Percentiles rank a stretch among this genome's conserved stretches.
These are phyloP conservation scores for Stramenopiles sp. DNA, from an alignment of 352 stramenopile species.

Conservation along the genomic window DNA sequence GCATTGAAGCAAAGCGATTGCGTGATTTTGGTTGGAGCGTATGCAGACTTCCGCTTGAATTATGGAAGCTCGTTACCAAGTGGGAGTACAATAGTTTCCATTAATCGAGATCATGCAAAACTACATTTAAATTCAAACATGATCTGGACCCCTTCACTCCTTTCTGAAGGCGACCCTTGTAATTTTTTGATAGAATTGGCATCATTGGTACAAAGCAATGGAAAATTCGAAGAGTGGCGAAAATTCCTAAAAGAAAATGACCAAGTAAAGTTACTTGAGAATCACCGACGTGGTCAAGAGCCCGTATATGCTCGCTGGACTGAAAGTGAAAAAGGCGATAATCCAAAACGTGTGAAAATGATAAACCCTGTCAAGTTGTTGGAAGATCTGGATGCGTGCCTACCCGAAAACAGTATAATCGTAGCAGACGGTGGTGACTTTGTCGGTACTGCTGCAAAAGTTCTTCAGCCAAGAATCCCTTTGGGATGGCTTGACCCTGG, in stretches of 20 bases:
- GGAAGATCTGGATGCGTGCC: constrained; percentile 22
- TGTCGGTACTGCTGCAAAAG: constrained; percentile 21
- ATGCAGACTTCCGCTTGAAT: constrained; percentile 21
- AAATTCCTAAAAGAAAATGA: no score
- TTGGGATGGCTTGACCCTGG: constrained; percentile 10
- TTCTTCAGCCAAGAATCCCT: constrained; percentile 17
- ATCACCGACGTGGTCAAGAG: no score
- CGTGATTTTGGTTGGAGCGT: constrained; percentile 15
- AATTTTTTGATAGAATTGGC: constrained; percentile 16
- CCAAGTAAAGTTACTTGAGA: no score
- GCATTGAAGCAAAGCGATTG: not conserved
- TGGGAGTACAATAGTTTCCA: constrained; percentile 17
- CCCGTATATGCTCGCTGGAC: no score
- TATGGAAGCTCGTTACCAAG: constrained; percentile 19
- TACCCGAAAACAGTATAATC: constrained; percentile 22
- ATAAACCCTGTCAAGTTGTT: no score
- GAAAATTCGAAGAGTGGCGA: no score
- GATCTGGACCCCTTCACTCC: constrained; percentile 21
- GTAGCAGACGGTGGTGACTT: constrained; percentile 24
- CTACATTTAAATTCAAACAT: constrained; percentile 20
- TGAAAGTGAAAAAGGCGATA: no score
- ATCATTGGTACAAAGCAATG: no score
- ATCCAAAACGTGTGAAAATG: no score
- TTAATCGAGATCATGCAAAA: constrained; percentile 20
- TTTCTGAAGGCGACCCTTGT: constrained; percentile 14